Base-by-base conservation (phyloP, 75 land plant genomes). In the Adiantum capillusveneris region DNA sequence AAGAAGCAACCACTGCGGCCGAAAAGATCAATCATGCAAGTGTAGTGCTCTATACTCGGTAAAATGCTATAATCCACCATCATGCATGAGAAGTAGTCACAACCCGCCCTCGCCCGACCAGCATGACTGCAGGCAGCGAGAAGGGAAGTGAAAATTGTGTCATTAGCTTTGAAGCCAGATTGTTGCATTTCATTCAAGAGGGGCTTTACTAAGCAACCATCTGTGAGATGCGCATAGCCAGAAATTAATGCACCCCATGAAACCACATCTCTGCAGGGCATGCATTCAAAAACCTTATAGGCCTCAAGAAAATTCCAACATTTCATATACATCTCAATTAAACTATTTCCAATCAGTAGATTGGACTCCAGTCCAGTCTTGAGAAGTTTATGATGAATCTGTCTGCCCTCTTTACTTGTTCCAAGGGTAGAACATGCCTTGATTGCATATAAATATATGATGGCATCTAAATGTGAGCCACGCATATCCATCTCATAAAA, bases 1-100 rank as follows among this genome's bases (percentile, higher is more conserved):
- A 60, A 29, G 0, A 64, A 31, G 41, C 43, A 30, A 5, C 71
- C 77, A 37, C 22, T 29, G 16, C 71, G 65, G 29, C 67, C 64
- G 6, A 68, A 57, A 20, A 74, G 66, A 68, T 59, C 71, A 58
- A 74, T 29, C 58, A 74, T 53, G 22, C 71, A 74, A 7, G 46
- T 25, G 58, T 68, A 64, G 58, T 68, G 71, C 1, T 26, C 43
- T 37, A 63, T n/a, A 1, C 20, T 25, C 22, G 71, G 71, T 20
- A 1, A 16, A 0, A 74, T 58, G 2, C 56, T 62, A 67, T 63
- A 64, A 31, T 74, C 66, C 22, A 44, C 34, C 18, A 12, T 29
- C 67, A 74, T 74, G 24, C 46, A 48, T n/a, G 21, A 46, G 58
- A 74, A 68, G 49, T 58, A 74, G 2, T 16, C 11, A 11, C 53